Base-by-base conservation (phyloP, 1,284 basidiomycete species). In the Mrakiaceae sp. region DNA sequence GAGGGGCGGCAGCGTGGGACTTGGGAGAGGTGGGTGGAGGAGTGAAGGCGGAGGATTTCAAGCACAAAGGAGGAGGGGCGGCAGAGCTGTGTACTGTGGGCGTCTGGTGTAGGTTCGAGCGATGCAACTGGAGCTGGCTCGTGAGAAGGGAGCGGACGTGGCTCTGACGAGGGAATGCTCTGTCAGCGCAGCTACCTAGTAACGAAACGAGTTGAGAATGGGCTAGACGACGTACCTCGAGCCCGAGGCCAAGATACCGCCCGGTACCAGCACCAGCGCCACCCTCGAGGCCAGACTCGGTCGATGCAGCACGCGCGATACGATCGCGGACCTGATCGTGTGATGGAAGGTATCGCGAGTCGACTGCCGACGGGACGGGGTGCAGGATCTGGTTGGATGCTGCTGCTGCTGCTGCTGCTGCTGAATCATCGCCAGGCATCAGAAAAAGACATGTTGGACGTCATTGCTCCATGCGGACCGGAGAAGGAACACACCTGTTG, bases 111-210 rank as follows among this genome's bases (percentile, higher is more conserved):
- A 62, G 64, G 50, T 58, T 58, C 16, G 64, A 61, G 5, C 64
- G 64, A 27, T 66, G 64, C 11, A 66, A 55, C 6, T 62, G 64
- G 27, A 66, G 54, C 16, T 66, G 64, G 1, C 60, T 61, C 7
- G 64, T 47, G 64, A 66, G 56, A 50, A 66, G 56, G 14, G 42
- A 58, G 51, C 59, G 57, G 51, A 66, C 40, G 39, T 62, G 60
- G 39, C 54, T 50, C 64, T 66, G 43, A 14, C 27, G 44, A 63
- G 5, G 7, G 39, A 50, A 59, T 12, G 50, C 16, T 14, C 5
- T 5, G n/a, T 11, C 40, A 54, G 39, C 8, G 47, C 4, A 12
- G 5, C 7, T 1, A 42, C 46, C 58, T 12, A 6, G 11, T 9
- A 12, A 43, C 5, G 55, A 49, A 2, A 42, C 7, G 11, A 43